phyloP scores from a whole-genome alignment of 768 basidiomycete species.

The Phanerochaete sordida region DNA sequence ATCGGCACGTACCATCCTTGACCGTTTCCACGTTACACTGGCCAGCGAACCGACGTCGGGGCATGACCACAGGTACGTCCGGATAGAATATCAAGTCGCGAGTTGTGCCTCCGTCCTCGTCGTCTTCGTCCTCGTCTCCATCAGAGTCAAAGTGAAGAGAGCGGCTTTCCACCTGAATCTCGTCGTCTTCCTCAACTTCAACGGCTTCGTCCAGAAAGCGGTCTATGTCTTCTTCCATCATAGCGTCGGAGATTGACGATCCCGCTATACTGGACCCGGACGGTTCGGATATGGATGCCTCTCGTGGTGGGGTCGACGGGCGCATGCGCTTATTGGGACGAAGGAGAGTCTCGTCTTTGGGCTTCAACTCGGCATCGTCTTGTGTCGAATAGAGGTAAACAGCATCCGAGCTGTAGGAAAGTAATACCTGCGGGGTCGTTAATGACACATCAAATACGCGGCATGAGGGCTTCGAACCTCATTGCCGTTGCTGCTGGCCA shows the following conservation, averaged over 20 bases:
- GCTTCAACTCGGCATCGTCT: constrained; percentile 46
- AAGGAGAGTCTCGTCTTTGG: constrained; percentile 10
- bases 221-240: constrained; percentile 26
- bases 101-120: constrained; percentile 16
- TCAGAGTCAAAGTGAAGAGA: constrained; percentile 24
- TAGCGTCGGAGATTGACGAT: background rate
- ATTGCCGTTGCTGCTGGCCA: constrained; percentile 68
- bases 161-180: no score
- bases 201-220: constrained; percentile 25
- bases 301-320: background rate
- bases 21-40: constrained; percentile 79
- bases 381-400: constrained; percentile 72
- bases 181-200: constrained; percentile 28
- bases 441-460: constrained; percentile 23
- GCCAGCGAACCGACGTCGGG: constrained; percentile 61
- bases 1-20: constrained; percentile 67
- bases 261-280: background rate
- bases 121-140: constrained; percentile 23
- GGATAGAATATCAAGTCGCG: constrained; percentile 19
- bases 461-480: constrained; percentile 44
- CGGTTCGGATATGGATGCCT: background rate
- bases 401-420: constrained; percentile 70
- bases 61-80: constrained; percentile 54
- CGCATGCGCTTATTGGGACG: constrained; percentile 14
- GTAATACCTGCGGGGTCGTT: constrained; percentile 41